A percentile compares a stretch with the other conserved stretches of the same genome.
Evolutionary conservation across 805 yeast genomes (phyloP).

Genomic region (Candida anglica): DNA sequence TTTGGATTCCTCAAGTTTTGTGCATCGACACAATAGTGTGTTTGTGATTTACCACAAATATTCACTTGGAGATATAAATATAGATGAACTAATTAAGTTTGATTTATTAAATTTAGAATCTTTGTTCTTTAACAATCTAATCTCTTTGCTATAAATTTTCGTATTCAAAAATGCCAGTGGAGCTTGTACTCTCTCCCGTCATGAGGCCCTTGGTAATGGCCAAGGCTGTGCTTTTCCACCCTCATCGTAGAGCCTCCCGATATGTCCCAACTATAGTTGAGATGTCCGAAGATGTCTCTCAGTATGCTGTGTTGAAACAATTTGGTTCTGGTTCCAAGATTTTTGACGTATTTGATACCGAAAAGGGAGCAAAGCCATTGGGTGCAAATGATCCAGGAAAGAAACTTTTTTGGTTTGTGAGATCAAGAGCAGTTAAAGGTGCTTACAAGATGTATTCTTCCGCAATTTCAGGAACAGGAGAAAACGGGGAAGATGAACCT

Average conservation of each 20-base stretch:
- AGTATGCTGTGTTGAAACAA: conserved; percentile 48
- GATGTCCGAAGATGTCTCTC: conserved; percentile 32
- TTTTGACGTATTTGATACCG: conserved; percentile 51
- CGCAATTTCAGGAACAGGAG: conserved; percentile 38
- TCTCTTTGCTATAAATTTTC: no score
- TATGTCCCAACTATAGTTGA: conserved; percentile 54
- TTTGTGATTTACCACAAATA: no score
- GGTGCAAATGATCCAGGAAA: conserved; percentile 42
- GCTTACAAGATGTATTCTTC: conserved; percentile 55
- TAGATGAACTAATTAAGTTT: no score
- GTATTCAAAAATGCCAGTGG: conserved; percentile 56
- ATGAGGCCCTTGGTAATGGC: conserved; percentile 59
- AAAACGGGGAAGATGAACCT: conserved; percentile 50
- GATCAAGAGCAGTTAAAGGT: conserved; percentile 67
- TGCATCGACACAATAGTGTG: no score
- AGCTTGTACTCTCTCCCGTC: conserved; percentile 52
- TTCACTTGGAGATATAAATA: no score
- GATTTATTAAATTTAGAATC: no score
- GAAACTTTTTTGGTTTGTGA: conserved; percentile 48
- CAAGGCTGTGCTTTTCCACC: conserved; percentile 49
- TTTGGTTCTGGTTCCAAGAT: conserved; percentile 61
- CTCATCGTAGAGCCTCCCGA: conserved; percentile 53
- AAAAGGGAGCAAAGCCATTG: conserved; percentile 28
- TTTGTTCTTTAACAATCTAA: no score
- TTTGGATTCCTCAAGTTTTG: no score